Evolutionary conservation across 371 early-diverging fungal genomes (phyloP).

Genomic region (Apophysomyces ossiformis): DNA sequence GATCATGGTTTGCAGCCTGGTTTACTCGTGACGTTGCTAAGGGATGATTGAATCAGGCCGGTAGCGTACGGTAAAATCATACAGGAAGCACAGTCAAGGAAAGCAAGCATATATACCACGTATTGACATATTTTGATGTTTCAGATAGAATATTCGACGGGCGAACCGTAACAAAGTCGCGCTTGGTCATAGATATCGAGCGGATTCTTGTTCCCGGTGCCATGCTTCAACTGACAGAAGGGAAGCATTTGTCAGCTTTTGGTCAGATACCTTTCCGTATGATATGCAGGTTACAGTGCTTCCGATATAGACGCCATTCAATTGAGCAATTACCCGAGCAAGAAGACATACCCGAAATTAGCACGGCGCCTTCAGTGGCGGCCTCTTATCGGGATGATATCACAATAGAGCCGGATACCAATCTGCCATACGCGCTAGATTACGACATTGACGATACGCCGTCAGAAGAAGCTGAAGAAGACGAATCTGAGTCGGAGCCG

Average conservation of each 20-base stretch:
- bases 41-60: neutral
- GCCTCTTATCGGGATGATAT: neutral
- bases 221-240: neutral
- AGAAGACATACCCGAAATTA: neutral
- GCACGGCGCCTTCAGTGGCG: neutral
- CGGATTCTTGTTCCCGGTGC: neutral
- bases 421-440: too few species aligned
- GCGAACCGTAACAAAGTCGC: neutral
- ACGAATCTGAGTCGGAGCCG: too few species aligned
- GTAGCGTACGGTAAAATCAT: neutral
- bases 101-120: neutral
- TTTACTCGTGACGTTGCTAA: too few species aligned
- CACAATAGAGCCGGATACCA: too few species aligned
- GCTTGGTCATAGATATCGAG: neutral
- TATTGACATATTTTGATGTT: neutral
- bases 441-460: too few species aligned
- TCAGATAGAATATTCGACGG: neutral
- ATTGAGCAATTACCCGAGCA: too few species aligned
- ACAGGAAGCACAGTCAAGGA: neutral
- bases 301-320: neutral
- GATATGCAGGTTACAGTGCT: neutral
- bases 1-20: too few species aligned
- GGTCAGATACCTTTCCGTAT: neutral
- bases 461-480: too few species aligned
- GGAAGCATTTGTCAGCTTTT: neutral